These are phyloP conservation scores for Russula ochroleuca DNA, from an alignment of 768 basidiomycete genomes.

Conservation along the genomic window DNA sequence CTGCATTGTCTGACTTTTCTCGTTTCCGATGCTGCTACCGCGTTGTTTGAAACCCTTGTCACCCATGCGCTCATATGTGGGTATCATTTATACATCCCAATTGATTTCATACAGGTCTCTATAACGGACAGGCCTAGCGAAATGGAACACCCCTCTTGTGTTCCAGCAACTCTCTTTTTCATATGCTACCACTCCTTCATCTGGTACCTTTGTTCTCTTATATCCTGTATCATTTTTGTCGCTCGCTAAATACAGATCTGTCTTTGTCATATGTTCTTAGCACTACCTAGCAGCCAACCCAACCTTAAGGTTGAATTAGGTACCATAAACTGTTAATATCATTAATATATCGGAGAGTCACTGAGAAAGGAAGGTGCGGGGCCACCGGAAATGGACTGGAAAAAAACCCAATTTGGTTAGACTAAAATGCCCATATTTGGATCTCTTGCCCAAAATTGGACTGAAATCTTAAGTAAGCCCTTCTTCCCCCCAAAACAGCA, in stretches of 20 bases:
- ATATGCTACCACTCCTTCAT: neutral
- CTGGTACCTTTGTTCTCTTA: neutral
- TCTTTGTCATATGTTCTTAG: neutral
- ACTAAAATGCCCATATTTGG: too few relatives aligned
- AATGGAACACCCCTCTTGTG: neutral
- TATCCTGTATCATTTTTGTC: neutral
- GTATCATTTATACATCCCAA: neutral
- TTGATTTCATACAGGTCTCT: neutral
- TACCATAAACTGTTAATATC: too few relatives aligned
- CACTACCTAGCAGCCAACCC: too few relatives aligned
- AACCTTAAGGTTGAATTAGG: too few relatives aligned
- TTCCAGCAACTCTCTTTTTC: neutral
- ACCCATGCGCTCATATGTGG: neutral
- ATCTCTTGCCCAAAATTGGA: too few relatives aligned
- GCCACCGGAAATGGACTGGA: too few relatives aligned
- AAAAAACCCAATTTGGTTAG: too few relatives aligned
- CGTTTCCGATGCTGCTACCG: neutral
- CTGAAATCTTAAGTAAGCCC: too few relatives aligned
- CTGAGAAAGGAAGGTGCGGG: too few relatives aligned
- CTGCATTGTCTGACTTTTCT: neutral
- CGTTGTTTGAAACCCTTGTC: neutral
- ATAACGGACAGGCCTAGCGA: neutral
- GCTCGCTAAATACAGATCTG: neutral
- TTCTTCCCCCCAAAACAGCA: too few relatives aligned
- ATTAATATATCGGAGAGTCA: too few relatives aligned